Base-by-base conservation (phyloP, 208 protist genomes). In the Strigomonas galati region DNA sequence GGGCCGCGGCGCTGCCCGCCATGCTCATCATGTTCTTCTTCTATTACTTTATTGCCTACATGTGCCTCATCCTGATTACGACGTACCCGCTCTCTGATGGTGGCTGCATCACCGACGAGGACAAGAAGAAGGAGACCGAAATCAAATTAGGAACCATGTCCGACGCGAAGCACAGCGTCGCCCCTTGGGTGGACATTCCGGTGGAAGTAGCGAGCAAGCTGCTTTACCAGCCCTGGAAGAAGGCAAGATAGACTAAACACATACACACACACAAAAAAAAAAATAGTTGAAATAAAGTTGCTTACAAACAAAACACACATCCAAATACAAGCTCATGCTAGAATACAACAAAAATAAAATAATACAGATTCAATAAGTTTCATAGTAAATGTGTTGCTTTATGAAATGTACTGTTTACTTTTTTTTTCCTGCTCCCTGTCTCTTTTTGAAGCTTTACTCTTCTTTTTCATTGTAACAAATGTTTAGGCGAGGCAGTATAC, bases 181-280 rank as follows among this genome's bases (percentile, higher is more conserved):
- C 88, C 21, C 87, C 88, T 43, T 77, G 84, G 66, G 78, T 76
- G 4, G 89, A 96, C 59, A 96, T 96, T 52, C 91, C 91, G 4
- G 85, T 93, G 17, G 69, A 76, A 24, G 81, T 95, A 17, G 46
- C 79, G 1, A 96, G 87, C 54, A 62, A 74, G 26, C 72, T 96
- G 0, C 72, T 96, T 27, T 94, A 89, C 57, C 81, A 92, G 64
- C 91, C 87, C 17, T 93, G 90, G 90, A 86, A 77, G 63, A 81
- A 78, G 57, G 67, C 59, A 19, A 62, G 57, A 37, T 72, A 49
- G 69, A 7, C 4, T 27, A 46, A 73, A 9, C 21, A 27, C 31
- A 28, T 44, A 53, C 31, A 57, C 17, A 48, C 37, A 44, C 23
- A 40, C 31, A 4, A 24, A 64, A 44, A 32, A 9, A 60, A 46